Evolutionary conservation across 352 stramenopile species (phyloP), one percentile per base, ranked within the genome.

Genomic region (Globisporangium apiculatum): DNA sequence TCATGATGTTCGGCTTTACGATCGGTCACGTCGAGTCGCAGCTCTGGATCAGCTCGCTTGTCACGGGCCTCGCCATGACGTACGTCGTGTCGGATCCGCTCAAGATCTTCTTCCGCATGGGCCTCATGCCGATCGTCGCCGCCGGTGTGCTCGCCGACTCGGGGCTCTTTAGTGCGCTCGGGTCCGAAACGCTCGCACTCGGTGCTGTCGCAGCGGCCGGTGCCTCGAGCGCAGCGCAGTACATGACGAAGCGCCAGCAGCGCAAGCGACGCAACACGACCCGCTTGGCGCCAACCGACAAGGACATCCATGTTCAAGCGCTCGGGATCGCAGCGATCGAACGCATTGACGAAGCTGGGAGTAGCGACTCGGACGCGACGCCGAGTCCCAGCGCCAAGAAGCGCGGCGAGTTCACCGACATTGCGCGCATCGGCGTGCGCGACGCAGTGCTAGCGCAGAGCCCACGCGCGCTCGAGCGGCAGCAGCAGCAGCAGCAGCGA

Each of bases 101-200:
- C 47, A 87, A 84, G 65, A 70, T 89, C 50, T 83, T 88, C 55
- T 80, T 89, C 61, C 70, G 76, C 14, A 84, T 89, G 72, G 80
- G 76, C 0, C 53, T 91, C 11, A 80, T 91, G 72, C 78, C 78
- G 7, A 76, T 87, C 14, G 50, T 91, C 5, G 80, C 76, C 5
- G 68, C 73, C 2, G 72, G 71, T 9, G 61, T 91, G 7, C 53
- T 91, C 0, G 70, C 68, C 2, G 73, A 83, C 38, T 68, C 78
- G 0, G 76, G 79, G 3, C 61, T 91, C 38, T 86, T 91, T 18
- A 79, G 62, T 7, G 70, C 75, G 1, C 55, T 90, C 5, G 70
- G 71, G 17, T 68, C 69, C 0, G 76, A 84, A 50, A 69, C 73
- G 0, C 60, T 89, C 37, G 69, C 71, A 8, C 52, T 87, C 15